These are phyloP conservation scores for Cyberlindnera euphorbiiphila DNA, from an alignment of 805 yeast genomes.

Conservation along the genomic window DNA sequence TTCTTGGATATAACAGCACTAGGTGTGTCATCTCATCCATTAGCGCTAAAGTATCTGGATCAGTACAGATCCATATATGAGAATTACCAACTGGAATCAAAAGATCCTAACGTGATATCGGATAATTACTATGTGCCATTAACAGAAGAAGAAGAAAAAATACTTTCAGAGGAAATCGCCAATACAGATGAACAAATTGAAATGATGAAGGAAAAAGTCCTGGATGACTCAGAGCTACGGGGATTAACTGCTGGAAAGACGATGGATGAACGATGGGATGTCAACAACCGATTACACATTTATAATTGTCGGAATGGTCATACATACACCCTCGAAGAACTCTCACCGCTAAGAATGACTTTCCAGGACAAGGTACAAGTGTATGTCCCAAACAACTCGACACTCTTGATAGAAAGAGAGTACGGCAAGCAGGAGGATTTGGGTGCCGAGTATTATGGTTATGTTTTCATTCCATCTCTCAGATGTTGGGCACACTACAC, in stretches of 20 bases:
- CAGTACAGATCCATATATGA: slow-evolving; percentile 5
- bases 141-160: slow-evolving; percentile 15
- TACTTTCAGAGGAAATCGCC: too few relatives aligned
- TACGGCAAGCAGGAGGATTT: slow-evolving; percentile 38
- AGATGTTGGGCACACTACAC: slow-evolving; percentile 48
- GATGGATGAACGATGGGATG: slow-evolving; percentile 32
- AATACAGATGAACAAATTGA: too few relatives aligned
- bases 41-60: slow-evolving; percentile 12
- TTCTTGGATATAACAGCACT: slow-evolving; percentile 69
- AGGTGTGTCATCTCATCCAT: slow-evolving; percentile 14
- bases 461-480: slow-evolving; percentile 48
- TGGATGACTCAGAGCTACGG: too few relatives aligned
- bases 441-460: slow-evolving; percentile 35
- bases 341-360: slow-evolving; percentile 50
- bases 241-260: slow-evolving; percentile 19
- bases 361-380: slow-evolving; percentile 59
- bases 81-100: slow-evolving; percentile 4
- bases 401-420: slow-evolving; percentile 44
- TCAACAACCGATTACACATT: slow-evolving; percentile 31
- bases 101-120: slow-evolving; percentile 16
- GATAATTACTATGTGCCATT: slow-evolving; percentile 10
- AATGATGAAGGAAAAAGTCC: too few relatives aligned
- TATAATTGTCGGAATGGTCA: slow-evolving; percentile 63
- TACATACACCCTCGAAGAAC: slow-evolving; percentile 42
- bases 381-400: slow-evolving; percentile 47